Evolutionary conservation across 495 filamentous ascomycete genomes (phyloP).

Genomic region (Penicillium bovifimosum): DNA sequence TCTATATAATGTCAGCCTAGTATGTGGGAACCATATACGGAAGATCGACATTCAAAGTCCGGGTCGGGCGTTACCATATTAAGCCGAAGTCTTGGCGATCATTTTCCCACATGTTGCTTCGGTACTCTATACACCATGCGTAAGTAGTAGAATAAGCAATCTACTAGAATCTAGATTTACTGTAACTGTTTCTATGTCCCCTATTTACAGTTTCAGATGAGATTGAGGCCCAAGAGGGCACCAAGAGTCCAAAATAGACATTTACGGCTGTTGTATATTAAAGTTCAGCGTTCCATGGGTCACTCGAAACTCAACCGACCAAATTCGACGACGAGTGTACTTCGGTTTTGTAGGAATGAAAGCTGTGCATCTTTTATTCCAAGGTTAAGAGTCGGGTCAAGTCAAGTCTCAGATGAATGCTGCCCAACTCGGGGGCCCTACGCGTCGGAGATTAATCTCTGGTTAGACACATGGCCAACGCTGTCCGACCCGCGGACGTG

Average conservation of each 20-base stretch:
- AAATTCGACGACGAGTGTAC: conserved; percentile 2
- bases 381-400: too few species aligned
- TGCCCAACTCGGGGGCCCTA: conserved; percentile 2
- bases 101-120: neutral
- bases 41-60: neutral
- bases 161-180: neutral
- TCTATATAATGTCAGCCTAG: neutral
- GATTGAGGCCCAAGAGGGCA: neutral
- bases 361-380: too few species aligned
- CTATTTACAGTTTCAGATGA: too few species aligned
- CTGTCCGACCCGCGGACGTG: conserved; percentile 3
- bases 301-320: conserved; percentile 1
- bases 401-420: neutral
- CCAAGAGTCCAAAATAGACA: neutral
- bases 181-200: neutral
- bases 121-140: neutral
- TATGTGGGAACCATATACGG: neutral
- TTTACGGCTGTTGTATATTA: conserved; percentile 3
- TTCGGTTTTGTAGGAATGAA: neutral
- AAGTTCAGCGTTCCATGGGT: conserved; percentile 9
- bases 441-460: conserved; percentile 7
- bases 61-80: neutral
- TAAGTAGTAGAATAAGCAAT: neutral
- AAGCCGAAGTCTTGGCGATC: conserved; percentile 1
- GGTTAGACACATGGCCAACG: conserved; percentile 12